phyloP scores from a whole-genome alignment of 305 asterid genomes.

The Galium porrigens region DNA sequence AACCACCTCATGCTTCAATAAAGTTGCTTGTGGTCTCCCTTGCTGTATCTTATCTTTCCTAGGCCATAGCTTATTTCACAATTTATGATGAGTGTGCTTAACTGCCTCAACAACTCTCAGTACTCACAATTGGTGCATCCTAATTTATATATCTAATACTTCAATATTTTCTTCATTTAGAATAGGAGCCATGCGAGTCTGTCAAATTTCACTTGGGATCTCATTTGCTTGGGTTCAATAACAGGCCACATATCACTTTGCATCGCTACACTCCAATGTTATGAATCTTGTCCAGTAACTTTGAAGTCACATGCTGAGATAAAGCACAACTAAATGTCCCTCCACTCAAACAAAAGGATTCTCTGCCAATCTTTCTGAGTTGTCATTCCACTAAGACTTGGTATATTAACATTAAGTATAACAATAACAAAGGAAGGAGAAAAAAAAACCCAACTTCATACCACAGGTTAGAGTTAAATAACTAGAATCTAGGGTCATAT shows the following conservation, averaged over 20 bases:
- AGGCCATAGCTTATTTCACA: constrained; percentile 3
- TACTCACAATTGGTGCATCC: background rate
- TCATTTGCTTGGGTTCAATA: background rate
- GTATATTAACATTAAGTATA: background rate
- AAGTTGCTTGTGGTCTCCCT: background rate
- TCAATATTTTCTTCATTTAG: background rate
- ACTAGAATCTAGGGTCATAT: constrained; percentile 1
- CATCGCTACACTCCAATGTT: background rate
- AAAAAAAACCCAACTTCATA: background rate
- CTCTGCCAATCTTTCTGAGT: background rate
- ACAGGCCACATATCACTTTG: background rate
- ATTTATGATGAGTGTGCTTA: background rate
- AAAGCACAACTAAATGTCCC: background rate
- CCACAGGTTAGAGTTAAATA: background rate
- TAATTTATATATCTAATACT: background rate
- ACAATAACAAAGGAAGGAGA: background rate
- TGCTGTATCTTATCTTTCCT: background rate
- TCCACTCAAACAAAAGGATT: background rate
- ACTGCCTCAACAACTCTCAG: background rate
- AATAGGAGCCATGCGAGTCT: background rate
- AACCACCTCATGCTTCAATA: background rate
- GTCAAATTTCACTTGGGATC: background rate
- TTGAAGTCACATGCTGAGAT: background rate
- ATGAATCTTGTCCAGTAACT: background rate
- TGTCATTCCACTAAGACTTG: background rate